phyloP scores from a whole-genome alignment of 257 asterid genomes.

The Solanum tarapatanum region DNA sequence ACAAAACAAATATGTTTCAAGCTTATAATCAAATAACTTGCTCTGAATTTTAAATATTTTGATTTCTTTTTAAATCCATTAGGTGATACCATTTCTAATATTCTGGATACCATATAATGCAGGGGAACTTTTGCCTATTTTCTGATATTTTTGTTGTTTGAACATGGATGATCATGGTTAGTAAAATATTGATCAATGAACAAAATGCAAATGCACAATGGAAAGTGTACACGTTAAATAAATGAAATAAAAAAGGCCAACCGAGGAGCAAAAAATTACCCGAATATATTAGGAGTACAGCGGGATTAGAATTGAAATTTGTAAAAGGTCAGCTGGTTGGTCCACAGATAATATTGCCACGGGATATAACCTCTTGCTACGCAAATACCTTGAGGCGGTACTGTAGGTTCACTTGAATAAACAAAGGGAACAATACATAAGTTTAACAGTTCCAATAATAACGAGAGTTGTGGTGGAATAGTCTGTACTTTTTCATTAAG shows the following conservation, averaged over 20 bases:
- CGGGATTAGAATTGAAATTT: background rate
- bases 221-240: background rate
- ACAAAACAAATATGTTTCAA: too few relatives aligned
- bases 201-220: background rate
- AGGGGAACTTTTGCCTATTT: background rate
- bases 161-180: background rate
- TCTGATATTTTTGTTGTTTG: background rate
- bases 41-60: too few relatives aligned
- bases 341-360: background rate
- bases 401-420: background rate
- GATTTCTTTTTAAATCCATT: too few relatives aligned
- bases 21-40: too few relatives aligned
- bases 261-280: background rate
- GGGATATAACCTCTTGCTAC: background rate
- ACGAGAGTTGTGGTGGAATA: too few relatives aligned
- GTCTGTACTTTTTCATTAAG: too few relatives aligned
- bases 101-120: background rate
- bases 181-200: background rate
- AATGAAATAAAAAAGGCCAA: background rate
- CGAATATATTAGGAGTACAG: background rate
- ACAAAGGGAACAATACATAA: background rate
- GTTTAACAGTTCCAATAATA: background rate
- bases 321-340: background rate
- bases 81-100: too few relatives aligned
- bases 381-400: background rate